Base-by-base conservation (phyloP, 2,329 filamentous ascomycete species). In the Didymellaceae sp. region DNA sequence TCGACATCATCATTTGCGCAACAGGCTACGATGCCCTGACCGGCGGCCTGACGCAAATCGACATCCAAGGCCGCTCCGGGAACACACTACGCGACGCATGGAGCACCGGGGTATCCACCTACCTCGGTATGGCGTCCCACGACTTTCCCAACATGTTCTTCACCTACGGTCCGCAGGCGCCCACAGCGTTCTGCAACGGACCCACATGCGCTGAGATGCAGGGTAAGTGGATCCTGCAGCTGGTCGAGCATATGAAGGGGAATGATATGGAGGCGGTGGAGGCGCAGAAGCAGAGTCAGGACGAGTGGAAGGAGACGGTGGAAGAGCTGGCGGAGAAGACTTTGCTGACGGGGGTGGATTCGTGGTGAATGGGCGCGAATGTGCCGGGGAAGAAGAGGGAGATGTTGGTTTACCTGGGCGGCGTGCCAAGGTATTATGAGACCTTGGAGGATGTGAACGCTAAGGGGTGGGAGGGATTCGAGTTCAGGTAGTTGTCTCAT, bases 341-440 rank as follows among this genome's bases (percentile, higher is more conserved):
- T 5, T 67, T 86, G 3, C 77, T 86, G 49, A 79, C 80, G 0
- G 78, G 72, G 0, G 77, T 77, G 0, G 72, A 68, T 20, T 80
- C 75, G 49, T 84, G 79, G 16, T 85, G 83, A 54, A 82, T 84
- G 78, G 83, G 83, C 2, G 78, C 76, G 0, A 82, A 74, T 31
- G 74, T 84, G 1, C 82, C 82, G 0, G 81, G 77, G 0, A 84
- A 85, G 69, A 59, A 73, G 0, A 73, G 73, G 20, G 82, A 86
- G 69, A 78, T 77, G 1, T 66, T 84, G 7, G 77, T 78, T 38
- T 86, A 77, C 48, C 45, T 75, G 0, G 78, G 72, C 4, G 66
- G 66, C 0, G 61, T 68, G 9, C 60, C 60, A 2, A 51, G 33
- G 9, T 69, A 67, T 30, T 59, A 63, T 18, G 55, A 55, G 26